phyloP scores from a whole-genome alignment of 2,329 filamentous ascomycete genomes.

The Aureobasidium sp. region DNA sequence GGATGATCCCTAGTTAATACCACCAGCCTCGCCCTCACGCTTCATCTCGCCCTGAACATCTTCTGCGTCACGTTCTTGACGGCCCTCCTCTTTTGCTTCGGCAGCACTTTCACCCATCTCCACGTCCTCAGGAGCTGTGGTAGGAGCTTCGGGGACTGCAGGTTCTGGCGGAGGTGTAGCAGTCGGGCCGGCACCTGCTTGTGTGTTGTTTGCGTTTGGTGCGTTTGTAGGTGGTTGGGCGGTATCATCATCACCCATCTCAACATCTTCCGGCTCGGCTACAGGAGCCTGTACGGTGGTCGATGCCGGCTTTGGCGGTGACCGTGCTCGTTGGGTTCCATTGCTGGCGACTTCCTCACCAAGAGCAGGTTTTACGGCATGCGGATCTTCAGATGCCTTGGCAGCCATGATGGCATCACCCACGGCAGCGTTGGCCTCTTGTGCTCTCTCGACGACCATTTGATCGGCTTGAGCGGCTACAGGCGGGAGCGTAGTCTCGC shows the following conservation, averaged over 20 bases:
- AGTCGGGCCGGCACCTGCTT: not conserved
- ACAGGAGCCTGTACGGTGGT: conserved; percentile 1
- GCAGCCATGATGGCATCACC: conserved; percentile 22
- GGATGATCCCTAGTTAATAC: not conserved
- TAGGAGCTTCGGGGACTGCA: not conserved
- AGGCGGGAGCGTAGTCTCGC: not conserved
- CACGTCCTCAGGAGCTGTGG: conserved; percentile 10
- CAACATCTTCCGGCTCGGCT: conserved; percentile 19
- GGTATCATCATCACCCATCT: conserved; percentile 22
- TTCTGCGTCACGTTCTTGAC: conserved; percentile 24
- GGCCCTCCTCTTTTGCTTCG: conserved; percentile 25
- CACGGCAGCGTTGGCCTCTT: conserved; percentile 22
- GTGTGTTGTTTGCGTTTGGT: not conserved
- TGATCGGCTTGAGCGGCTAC: conserved; percentile 14
- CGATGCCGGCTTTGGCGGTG: not conserved
- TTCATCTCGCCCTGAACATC: conserved; percentile 25
- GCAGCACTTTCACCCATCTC: conserved; percentile 15
- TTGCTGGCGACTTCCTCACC: conserved; percentile 16
- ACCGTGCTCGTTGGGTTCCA: conserved; percentile 4
- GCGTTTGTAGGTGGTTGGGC: not conserved
- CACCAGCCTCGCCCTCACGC: conserved; percentile 15
- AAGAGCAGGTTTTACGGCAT: not conserved
- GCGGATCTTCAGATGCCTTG: conserved; percentile 21
- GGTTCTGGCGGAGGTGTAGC: conserved; percentile 1
- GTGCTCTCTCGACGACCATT: conserved; percentile 24